Evolutionary conservation across 352 stramenopile genomes (phyloP).

Genomic region (Globisporangium acanthophoron): DNA sequence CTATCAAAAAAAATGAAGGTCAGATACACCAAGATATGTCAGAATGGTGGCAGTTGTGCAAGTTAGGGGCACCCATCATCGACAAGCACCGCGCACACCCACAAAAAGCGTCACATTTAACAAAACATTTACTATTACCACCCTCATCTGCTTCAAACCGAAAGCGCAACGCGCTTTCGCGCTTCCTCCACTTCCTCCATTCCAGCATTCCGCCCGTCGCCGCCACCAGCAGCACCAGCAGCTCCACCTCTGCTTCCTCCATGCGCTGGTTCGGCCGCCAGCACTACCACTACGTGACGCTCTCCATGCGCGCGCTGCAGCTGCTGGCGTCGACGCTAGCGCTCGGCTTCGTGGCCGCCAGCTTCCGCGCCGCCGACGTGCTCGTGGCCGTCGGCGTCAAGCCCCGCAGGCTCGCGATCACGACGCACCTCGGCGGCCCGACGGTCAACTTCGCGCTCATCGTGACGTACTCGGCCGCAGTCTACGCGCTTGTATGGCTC

Average conservation of each 20-base stretch:
- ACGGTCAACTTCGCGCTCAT: constrained; percentile 56
- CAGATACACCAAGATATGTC: too few relatives aligned
- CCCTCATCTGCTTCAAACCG: too few relatives aligned
- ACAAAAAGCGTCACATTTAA: too few relatives aligned
- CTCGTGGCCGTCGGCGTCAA: constrained; percentile 12
- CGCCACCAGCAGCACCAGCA: constrained; percentile 2
- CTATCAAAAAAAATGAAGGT: too few relatives aligned
- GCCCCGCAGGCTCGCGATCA: constrained; percentile 33
- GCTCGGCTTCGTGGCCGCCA: constrained; percentile 39
- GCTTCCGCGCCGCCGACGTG: constrained; percentile 36
- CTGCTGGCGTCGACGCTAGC: constrained; percentile 35
- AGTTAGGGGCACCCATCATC: too few relatives aligned
- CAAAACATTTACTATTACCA: too few relatives aligned
- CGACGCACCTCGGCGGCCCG: constrained; percentile 54
- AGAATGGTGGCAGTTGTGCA: too few relatives aligned
- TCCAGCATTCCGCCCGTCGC: too few relatives aligned
- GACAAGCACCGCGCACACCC: too few relatives aligned
- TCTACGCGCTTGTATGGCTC: constrained; percentile 51
- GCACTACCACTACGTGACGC: constrained; percentile 33
- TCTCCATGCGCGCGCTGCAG: constrained; percentile 51
- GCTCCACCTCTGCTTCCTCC: constrained; percentile 1
- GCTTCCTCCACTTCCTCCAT: too few relatives aligned
- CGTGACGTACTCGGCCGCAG: constrained; percentile 45
- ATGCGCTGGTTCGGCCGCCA: constrained; percentile 25
- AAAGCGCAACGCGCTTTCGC: too few relatives aligned